Evolutionary conservation across 2,329 filamentous ascomycete genomes (phyloP), one percentile per base, ranked within the genome.

Genomic region (Exophiala calicioides): DNA sequence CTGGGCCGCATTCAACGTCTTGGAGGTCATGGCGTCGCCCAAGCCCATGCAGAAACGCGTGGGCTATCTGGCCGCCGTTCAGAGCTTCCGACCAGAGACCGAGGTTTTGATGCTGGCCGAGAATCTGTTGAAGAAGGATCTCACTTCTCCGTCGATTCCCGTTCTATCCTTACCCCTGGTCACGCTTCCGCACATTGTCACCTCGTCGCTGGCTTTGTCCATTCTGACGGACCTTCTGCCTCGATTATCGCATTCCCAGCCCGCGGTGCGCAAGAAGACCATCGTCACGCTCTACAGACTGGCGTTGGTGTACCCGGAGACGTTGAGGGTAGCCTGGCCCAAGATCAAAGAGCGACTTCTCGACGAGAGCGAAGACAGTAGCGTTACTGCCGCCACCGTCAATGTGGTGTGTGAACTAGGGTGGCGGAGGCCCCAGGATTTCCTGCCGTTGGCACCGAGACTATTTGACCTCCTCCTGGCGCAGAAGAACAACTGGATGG

Each of bases 401-500:
- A 98, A 98, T 66, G 91, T 98, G 7, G 83, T 98, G 4, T 97
- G 93, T 67, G 93, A 98, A 68, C 73, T 98, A 29, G 91, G 91
- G 4, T 96, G 91, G 88, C 81, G 93, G 58, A 79, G 93, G 58
- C 93, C 93, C 3, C 85, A 91, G 58, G 93, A 98, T 67, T 97
- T 97, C 60, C 74, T 98, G 21, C 88, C 93, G 10, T 75, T 98
- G 21, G 93, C 93, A 0, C 93, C 93, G 6, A 79, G 93, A 48
- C 70, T 98, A 19, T 98, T 97, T 61, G 90, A 96, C 63, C 77
- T 98, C 13, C 74, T 98, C 19, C 90, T 96, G 9, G 86, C 94
- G 51, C 85, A 90, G 45, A 86, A 86, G 27, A 97, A 98, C 68
- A 98, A 98, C 68, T 98, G 93, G 93, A 97, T 98, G 91, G 90